Conservation (phyloP, 495 filamentous ascomycete species). For the Thozetella sp. region DNA sequence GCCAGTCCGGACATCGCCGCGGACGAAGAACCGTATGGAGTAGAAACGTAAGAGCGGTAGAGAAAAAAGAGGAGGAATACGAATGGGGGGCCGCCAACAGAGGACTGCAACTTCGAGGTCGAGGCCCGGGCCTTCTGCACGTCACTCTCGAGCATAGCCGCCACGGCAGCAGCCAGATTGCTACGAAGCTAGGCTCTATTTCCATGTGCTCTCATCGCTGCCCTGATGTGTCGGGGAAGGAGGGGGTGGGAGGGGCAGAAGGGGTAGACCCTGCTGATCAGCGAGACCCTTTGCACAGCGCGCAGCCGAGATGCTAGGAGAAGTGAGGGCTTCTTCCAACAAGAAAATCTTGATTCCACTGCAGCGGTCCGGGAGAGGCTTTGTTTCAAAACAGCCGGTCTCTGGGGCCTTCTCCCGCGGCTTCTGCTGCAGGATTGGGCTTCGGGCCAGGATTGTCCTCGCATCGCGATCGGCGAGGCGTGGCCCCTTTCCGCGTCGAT, state of each 20-base stretch:
- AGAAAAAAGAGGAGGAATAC: too few relatives aligned
- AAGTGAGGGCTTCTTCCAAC: background rate
- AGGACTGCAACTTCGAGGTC: background rate
- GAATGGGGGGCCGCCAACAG: too few relatives aligned
- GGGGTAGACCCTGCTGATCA: background rate
- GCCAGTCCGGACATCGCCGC: too few relatives aligned
- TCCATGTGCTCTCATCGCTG: background rate
- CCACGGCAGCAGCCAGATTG: background rate
- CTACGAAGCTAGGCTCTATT: background rate
- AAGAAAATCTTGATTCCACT: background rate
- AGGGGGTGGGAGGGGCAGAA: background rate
- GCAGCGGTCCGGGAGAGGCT: background rate
- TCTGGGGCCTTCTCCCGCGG: background rate
- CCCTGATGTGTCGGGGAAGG: too few relatives aligned
- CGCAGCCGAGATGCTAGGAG: background rate
- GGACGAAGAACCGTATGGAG: too few relatives aligned
- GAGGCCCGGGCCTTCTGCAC: background rate
- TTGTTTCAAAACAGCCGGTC: background rate
- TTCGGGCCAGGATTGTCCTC: background rate
- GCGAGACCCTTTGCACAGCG: background rate
- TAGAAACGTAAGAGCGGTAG: too few relatives aligned
- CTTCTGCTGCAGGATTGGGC: background rate
- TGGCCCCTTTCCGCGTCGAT: background rate
- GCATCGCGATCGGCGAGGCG: background rate
- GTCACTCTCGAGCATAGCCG: background rate